These are phyloP conservation scores for Asterella californica DNA, from an alignment of 225 moss, liverwort and hornwort species.

Conservation along the genomic window DNA sequence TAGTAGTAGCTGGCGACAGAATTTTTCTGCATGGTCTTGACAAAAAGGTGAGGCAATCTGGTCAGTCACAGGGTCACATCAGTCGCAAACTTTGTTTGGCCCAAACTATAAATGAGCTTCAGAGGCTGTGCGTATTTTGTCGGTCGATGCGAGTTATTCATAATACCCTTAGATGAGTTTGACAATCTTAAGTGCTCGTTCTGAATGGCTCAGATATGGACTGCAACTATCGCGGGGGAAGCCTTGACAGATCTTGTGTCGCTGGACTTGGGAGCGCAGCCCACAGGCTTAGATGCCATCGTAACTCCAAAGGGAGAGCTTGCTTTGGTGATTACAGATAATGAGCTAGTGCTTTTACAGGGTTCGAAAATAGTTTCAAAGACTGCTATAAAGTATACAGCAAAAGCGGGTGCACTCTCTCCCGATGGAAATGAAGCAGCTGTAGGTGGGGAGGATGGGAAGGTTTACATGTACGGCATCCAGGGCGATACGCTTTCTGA, in stretches of 20 bases:
- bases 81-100: not conserved
- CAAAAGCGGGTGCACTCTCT: constrained; percentile 68
- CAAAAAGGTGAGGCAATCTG: constrained; percentile 48
- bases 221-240: constrained; percentile 36
- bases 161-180: not conserved
- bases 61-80: not conserved
- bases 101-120: not conserved
- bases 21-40: constrained; percentile 72
- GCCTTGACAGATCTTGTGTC: constrained; percentile 22
- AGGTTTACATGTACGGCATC: constrained; percentile 63
- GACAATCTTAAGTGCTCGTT: not conserved
- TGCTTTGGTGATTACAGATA: constrained; percentile 60
- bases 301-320: constrained; percentile 41
- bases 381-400: constrained; percentile 45
- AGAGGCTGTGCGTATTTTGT: not conserved
- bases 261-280: constrained; percentile 41
- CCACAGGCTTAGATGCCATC: constrained; percentile 61
- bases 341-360: constrained; percentile 63
- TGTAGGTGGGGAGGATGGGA: constrained; percentile 69
- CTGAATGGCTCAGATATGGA: constrained; percentile 30
- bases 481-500: constrained; percentile 50
- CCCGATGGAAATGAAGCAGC: constrained; percentile 67
- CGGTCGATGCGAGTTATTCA: not conserved
- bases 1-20: constrained; percentile 49
- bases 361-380: constrained; percentile 52